phyloP scores from a whole-genome alignment of 179 eudicot species.

The Beta macrorhiza region DNA sequence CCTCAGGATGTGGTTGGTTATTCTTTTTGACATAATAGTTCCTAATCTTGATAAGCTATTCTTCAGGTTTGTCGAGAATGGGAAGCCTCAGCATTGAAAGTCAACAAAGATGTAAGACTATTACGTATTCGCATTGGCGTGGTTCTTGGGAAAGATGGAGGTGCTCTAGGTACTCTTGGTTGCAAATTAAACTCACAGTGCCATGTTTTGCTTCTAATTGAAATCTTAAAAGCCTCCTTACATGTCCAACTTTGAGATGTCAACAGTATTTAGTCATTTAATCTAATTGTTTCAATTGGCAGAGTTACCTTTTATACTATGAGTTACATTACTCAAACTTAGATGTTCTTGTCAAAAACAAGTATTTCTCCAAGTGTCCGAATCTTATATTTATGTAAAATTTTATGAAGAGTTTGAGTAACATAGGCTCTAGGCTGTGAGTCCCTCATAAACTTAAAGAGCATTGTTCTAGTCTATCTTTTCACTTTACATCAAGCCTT shows the following conservation, averaged over 20 bases:
- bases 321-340: too few relatives aligned
- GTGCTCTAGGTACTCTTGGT: conserved; percentile 72
- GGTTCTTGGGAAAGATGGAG: conserved; percentile 98
- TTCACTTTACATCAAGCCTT: neutral
- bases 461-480: neutral
- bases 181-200: neutral
- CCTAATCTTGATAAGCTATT: neutral
- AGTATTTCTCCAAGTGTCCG: too few relatives aligned
- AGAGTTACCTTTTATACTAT: neutral
- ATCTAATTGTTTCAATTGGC: neutral
- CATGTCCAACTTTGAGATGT: neutral
- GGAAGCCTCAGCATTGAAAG: conserved; percentile 79
- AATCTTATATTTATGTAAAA: too few relatives aligned
- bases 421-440: neutral
- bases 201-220: neutral
- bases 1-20: neutral
- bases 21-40: neutral
- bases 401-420: too few relatives aligned
- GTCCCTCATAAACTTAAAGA: neutral
- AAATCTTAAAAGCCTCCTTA: neutral
- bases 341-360: too few relatives aligned
- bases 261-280: neutral
- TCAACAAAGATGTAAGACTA: conserved; percentile 73
- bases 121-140: conserved; percentile 85
- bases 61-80: conserved; percentile 93